A percentile compares a stretch with the other conserved stretches of the same genome.
Conservation (phyloP, 176 grass and related monocot species). For the Chloris gayana region DNA sequence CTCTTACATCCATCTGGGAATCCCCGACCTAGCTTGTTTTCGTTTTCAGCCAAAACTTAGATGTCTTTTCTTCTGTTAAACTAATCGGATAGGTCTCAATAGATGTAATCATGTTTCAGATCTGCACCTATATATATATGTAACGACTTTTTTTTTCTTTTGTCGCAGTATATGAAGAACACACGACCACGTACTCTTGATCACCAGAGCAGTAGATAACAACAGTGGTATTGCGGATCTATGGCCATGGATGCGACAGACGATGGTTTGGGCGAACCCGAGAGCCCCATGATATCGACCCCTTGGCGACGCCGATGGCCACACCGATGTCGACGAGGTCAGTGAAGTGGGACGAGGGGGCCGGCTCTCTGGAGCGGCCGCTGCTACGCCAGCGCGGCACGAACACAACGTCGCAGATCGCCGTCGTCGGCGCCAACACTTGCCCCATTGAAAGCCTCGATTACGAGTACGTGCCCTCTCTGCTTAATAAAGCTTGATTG, state of each 20-base stretch:
- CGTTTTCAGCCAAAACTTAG: neutral
- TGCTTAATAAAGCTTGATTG: neutral
- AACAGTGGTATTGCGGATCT: neutral
- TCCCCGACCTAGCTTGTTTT: too few relatives aligned
- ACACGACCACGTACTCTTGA: neutral
- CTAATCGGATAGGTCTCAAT: neutral
- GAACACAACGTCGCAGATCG: constrained; percentile 78
- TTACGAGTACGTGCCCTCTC: constrained; percentile 57
- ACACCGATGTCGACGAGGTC: constrained; percentile 41
- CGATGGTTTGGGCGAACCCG: neutral
- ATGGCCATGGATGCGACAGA: neutral
- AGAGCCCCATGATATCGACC: constrained; percentile 13
- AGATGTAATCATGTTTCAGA: neutral
- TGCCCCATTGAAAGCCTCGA: constrained; percentile 84
- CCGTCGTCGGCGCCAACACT: constrained; percentile 67
- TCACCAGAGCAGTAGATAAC: neutral
- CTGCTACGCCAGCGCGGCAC: constrained; percentile 43
- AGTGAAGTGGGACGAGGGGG: constrained; percentile 48
- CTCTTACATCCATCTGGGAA: neutral
- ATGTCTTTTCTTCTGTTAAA: neutral
- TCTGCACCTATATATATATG: neutral
- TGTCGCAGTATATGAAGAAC: constrained; percentile 12
- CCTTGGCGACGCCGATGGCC: constrained; percentile 28
- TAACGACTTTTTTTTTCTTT: neutral
- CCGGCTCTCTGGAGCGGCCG: constrained; percentile 32